Conservation (phyloP, 345 rosid genomes). For the Brassica cretica region DNA sequence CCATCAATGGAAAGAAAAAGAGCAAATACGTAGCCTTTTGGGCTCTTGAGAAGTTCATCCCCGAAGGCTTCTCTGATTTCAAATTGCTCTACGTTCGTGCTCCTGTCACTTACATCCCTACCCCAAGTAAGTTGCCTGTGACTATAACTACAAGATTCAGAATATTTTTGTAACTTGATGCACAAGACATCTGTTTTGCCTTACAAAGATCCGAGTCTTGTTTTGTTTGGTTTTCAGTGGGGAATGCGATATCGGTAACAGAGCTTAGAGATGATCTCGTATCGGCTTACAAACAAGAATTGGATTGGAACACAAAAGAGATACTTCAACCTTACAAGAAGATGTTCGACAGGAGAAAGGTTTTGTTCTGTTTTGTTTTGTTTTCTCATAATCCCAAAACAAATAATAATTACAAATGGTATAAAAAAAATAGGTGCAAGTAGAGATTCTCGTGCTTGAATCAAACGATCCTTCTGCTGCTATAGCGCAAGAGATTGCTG, state of each 20-base stretch:
- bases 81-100: slow-evolving; percentile 72
- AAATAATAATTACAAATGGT: background rate
- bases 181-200: background rate
- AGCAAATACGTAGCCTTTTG: slow-evolving; percentile 58
- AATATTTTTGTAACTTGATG: background rate
- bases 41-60: slow-evolving; percentile 59
- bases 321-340: slow-evolving; percentile 67
- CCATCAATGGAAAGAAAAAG: slow-evolving; percentile 63
- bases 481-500: slow-evolving; percentile 69
- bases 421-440: slow-evolving; percentile 38
- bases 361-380: background rate
- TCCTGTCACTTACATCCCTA: slow-evolving; percentile 66
- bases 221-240: slow-evolving; percentile 48
- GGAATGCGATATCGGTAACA: slow-evolving; percentile 65
- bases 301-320: slow-evolving; percentile 60
- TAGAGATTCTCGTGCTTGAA: slow-evolving; percentile 59
- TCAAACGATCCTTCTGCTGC: slow-evolving; percentile 67
- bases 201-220: slow-evolving; percentile 2
- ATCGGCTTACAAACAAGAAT: slow-evolving; percentile 72
- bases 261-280: slow-evolving; percentile 81
- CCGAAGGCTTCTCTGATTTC: slow-evolving; percentile 54
- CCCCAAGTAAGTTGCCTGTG: slow-evolving; percentile 63
- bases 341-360: slow-evolving; percentile 62
- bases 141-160: background rate
- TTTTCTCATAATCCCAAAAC: background rate